Percentiles rank a stretch among this genome's conserved stretches.
phyloP scores from a whole-genome alignment of 2,329 filamentous ascomycete genomes.

The Metarhizium sp. region DNA sequence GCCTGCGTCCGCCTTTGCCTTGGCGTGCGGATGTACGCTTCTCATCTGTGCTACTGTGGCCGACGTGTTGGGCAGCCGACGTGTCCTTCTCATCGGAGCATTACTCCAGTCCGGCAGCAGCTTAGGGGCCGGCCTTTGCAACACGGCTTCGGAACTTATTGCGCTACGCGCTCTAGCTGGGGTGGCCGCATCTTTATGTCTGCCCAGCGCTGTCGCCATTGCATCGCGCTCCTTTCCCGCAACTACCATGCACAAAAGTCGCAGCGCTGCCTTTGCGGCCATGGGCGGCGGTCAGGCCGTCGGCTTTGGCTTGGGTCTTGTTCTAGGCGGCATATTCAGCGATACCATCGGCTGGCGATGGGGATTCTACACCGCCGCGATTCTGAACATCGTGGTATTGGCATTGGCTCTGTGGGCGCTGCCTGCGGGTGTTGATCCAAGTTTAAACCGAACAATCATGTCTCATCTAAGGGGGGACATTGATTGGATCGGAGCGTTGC shows the following conservation, averaged over 20 bases:
- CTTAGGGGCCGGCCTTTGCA: too few species aligned
- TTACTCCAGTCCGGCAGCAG: too few species aligned
- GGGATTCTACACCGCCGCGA: slow-evolving; percentile 22
- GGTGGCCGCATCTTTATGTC: slow-evolving; percentile 14
- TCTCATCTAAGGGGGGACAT: too few species aligned
- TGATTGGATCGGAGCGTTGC: too few species aligned
- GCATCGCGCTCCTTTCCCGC: slow-evolving; percentile 7
- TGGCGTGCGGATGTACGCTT: slow-evolving; percentile 4
- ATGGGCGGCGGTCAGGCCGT: too few species aligned
- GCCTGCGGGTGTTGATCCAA: too few species aligned
- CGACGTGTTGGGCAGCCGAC: neutral
- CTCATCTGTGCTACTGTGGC: slow-evolving; percentile 4
- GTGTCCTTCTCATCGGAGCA: neutral
- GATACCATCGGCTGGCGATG: slow-evolving; percentile 32
- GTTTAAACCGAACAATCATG: too few species aligned
- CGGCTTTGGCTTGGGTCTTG: too few species aligned
- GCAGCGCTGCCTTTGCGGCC: too few species aligned
- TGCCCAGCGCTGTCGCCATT: slow-evolving; percentile 16
- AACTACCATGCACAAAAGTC: neutral
- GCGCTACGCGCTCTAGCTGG: slow-evolving; percentile 17
- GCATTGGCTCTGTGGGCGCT: slow-evolving; percentile 29
- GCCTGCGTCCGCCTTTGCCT: neutral
- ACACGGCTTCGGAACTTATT: too few species aligned
- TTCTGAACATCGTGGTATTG: slow-evolving; percentile 6
- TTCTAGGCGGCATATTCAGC: too few species aligned